Evolutionary conservation across 139 green algal genomes (phyloP).

Genomic region (Spirogloea muscicola): DNA sequence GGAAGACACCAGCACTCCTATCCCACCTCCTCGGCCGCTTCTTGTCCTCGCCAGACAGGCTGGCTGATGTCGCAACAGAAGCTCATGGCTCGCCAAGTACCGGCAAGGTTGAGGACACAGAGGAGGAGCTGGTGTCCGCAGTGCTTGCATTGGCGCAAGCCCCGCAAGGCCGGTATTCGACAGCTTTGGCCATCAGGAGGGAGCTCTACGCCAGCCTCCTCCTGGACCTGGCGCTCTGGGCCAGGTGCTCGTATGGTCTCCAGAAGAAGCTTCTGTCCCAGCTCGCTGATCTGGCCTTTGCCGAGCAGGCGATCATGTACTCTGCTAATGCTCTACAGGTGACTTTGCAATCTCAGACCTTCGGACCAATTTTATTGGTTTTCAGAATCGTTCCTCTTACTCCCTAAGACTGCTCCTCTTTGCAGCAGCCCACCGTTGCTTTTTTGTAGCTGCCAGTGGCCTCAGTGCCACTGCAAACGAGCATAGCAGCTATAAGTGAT

Average conservation of each 20-base stretch:
- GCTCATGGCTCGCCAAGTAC: no score
- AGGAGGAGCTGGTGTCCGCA: conserved; percentile 36
- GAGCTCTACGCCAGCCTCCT: conserved; percentile 24
- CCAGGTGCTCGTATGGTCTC: not conserved
- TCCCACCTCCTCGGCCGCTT: conserved; percentile 20
- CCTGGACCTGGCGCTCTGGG: conserved; percentile 36
- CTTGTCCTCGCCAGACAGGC: conserved; percentile 5
- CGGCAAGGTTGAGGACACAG: conserved; percentile 13
- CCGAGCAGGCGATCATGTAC: conserved; percentile 20
- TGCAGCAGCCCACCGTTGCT: no score
- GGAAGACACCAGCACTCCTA: conserved; percentile 14
- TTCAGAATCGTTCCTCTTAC: no score
- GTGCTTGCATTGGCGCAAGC: conserved; percentile 13
- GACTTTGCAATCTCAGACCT: no score
- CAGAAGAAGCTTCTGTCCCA: conserved; percentile 27
- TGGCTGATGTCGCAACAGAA: no score
- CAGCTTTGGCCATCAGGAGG: conserved; percentile 6
- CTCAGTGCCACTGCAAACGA: no score
- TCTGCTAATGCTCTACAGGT: not conserved
- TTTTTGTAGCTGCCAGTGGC: no score
- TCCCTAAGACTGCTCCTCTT: no score
- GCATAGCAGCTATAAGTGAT: no score
- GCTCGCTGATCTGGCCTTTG: conserved; percentile 1
- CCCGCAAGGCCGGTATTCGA: no score
- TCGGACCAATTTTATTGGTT: no score